Percentiles rank a stretch among this genome's conserved stretches.
Conservation (phyloP, 305 asterid species). For the Andrographis paniculata region DNA sequence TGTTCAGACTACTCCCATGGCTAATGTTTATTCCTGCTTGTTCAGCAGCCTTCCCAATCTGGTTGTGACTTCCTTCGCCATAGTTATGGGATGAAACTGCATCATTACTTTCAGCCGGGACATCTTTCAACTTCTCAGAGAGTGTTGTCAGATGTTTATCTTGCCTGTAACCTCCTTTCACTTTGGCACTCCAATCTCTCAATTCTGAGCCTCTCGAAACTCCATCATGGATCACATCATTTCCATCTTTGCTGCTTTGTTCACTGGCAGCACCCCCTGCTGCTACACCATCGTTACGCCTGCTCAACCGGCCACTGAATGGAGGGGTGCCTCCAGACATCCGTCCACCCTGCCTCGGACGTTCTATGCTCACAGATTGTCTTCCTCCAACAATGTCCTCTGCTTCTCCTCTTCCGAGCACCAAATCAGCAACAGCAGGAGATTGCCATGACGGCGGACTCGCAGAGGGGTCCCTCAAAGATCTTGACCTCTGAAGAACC, state of each 20-base stretch:
- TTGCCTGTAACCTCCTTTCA: constrained; percentile 25
- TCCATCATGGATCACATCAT: neutral
- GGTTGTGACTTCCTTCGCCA: constrained; percentile 12
- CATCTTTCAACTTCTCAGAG: constrained; percentile 39
- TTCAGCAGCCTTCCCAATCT: constrained; percentile 19
- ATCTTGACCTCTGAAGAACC: constrained; percentile 65
- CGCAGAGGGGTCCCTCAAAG: constrained; percentile 67
- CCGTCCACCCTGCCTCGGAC: constrained; percentile 34
- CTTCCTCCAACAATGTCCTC: constrained; percentile 39
- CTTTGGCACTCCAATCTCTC: constrained; percentile 24
- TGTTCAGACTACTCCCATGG: constrained; percentile 22
- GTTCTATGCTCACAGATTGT: constrained; percentile 35
- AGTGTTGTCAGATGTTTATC: constrained; percentile 30
- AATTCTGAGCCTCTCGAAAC: constrained; percentile 31
- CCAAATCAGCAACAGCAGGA: constrained; percentile 37
- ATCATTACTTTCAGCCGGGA: constrained; percentile 39
- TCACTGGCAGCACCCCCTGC: constrained; percentile 20
- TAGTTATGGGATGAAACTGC: constrained; percentile 38
- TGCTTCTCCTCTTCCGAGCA: constrained; percentile 32
- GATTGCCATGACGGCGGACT: constrained; percentile 54
- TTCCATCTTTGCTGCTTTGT: constrained; percentile 26
- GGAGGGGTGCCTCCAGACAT: constrained; percentile 40
- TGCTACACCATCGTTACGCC: constrained; percentile 22
- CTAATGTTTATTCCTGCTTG: constrained; percentile 24
- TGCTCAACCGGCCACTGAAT: constrained; percentile 22